Conservation (phyloP, 2,329 filamentous ascomycete species). For the Diplodia corticola region DNA sequence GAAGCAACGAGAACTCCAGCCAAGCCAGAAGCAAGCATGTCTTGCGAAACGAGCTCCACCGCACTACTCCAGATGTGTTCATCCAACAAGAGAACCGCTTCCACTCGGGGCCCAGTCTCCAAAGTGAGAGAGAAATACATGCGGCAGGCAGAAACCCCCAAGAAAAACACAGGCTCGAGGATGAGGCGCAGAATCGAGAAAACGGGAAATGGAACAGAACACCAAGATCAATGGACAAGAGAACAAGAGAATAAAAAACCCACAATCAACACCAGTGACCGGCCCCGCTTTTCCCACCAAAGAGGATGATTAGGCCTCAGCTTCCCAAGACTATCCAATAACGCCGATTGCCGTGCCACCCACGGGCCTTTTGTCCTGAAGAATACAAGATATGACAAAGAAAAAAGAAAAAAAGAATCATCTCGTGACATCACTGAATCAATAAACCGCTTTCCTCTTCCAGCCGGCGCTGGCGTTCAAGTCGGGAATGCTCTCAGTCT, state of each 20-base stretch:
- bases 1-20: slow-evolving; percentile 5
- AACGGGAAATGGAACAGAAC: not conserved
- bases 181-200: not conserved
- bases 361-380: not conserved
- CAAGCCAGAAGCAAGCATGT: not conserved
- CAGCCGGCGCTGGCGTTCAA: slow-evolving; percentile 1
- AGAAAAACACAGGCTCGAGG: not conserved
- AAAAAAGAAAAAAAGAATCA: not conserved
- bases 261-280: not conserved
- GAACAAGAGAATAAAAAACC: not conserved
- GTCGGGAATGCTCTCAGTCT: slow-evolving; percentile 26
- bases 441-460: slow-evolving; percentile 7
- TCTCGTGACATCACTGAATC: not conserved
- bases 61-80: not conserved
- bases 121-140: not conserved
- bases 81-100: not conserved
- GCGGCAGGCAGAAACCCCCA: not conserved
- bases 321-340: not conserved
- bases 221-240: not conserved
- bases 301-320: not conserved
- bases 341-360: not conserved
- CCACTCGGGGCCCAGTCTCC: no score
- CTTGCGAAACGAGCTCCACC: not conserved
- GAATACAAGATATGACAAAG: not conserved
- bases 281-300: not conserved